These are phyloP conservation scores for Poteriospumella lacustris DNA, from an alignment of 108 stramenopile genomes.

Conservation along the genomic window DNA sequence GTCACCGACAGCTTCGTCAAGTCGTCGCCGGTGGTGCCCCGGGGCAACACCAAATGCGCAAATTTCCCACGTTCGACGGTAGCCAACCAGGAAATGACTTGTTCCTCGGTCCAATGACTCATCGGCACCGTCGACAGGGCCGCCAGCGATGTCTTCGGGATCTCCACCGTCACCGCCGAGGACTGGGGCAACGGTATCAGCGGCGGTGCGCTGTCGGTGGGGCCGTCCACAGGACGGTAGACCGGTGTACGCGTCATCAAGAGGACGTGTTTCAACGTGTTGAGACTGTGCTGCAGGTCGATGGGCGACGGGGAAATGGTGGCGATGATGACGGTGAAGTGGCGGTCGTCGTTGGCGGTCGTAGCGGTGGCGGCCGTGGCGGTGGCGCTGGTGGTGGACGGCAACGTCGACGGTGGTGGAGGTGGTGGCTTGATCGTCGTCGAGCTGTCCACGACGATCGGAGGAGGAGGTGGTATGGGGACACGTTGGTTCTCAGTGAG, in stretches of 20 bases:
- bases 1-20: background rate
- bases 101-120: background rate
- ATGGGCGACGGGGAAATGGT: conserved; percentile 17
- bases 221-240: too few species aligned
- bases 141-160: background rate
- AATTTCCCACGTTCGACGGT: conserved; percentile 16
- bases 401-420: too few species aligned
- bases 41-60: conserved; percentile 23
- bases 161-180: background rate
- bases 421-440: too few species aligned
- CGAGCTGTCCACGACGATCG: too few species aligned
- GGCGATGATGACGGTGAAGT: conserved; percentile 9
- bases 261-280: background rate
- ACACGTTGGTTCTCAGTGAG: too few species aligned
- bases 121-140: background rate
- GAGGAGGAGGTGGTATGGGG: too few species aligned
- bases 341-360: background rate
- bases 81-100: background rate
- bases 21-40: background rate
- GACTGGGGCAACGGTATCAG: background rate
- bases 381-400: too few species aligned
- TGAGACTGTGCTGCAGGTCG: conserved; percentile 21
- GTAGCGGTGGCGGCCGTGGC: background rate
- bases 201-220: too few species aligned
- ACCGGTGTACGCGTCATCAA: background rate